These are phyloP conservation scores for Verbena officinalis DNA, from an alignment of 257 asterid genomes.

Conservation along the genomic window DNA sequence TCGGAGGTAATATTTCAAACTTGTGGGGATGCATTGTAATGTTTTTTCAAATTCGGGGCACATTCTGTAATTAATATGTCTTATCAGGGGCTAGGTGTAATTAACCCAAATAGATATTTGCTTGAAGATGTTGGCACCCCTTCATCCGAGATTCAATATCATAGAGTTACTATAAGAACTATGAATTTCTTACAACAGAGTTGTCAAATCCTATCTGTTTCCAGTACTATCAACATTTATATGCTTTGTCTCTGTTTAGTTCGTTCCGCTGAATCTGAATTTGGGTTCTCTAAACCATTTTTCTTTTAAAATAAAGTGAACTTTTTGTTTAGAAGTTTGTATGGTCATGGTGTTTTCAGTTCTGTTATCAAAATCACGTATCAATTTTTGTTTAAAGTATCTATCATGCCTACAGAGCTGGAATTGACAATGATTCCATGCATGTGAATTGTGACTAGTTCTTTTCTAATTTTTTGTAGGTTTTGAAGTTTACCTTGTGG, in stretches of 20 bases:
- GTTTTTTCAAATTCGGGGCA: too few species aligned
- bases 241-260: background rate
- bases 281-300: background rate
- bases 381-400: slow-evolving; percentile 1
- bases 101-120: background rate
- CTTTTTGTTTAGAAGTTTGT: background rate
- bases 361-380: background rate
- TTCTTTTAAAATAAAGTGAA: background rate
- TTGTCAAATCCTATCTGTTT: background rate
- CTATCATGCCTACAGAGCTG: slow-evolving; percentile 5
- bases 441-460: background rate
- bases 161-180: background rate
- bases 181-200: background rate
- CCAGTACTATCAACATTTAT: background rate
- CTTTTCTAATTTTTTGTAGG: slow-evolving; percentile 43
- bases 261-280: background rate
- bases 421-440: slow-evolving; percentile 17
- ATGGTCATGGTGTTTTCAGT: slow-evolving; percentile 1
- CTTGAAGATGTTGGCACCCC: background rate
- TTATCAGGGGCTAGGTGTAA: too few species aligned
- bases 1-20: too few species aligned
- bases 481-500: slow-evolving; percentile 87
- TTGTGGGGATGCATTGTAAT: too few species aligned
- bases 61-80: too few species aligned
- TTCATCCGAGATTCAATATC: background rate